Percentiles rank a stretch among this genome's conserved stretches.
Conservation (phyloP, 352 stramenopile genomes). For the Phytopythium chamaehyphon region DNA sequence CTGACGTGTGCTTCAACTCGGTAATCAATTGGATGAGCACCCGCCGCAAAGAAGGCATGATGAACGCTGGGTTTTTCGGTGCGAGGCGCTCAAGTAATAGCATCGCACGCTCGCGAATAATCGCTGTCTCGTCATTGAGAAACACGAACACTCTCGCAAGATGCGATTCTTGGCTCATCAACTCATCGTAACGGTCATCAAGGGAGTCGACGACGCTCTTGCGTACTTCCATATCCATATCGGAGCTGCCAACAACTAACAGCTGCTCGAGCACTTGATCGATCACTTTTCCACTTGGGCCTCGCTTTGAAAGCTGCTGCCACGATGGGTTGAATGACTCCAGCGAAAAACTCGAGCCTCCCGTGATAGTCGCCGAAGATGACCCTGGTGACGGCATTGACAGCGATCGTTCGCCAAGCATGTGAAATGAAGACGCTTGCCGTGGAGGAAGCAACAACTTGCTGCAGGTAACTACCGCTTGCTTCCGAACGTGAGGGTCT, state of each 20-base stretch:
- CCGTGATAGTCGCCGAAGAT: conserved; percentile 3
- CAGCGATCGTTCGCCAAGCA: conserved; percentile 10
- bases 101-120: conserved; percentile 90
- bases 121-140: conserved; percentile 90
- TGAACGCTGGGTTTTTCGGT: conserved; percentile 92
- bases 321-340: conserved; percentile 17
- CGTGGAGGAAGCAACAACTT: conserved; percentile 59
- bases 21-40: conserved; percentile 95
- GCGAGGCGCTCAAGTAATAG: conserved; percentile 93
- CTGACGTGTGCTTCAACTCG: conserved; percentile 92
- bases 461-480: conserved; percentile 83
- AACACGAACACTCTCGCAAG: conserved; percentile 93
- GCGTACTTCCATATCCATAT: conserved; percentile 89
- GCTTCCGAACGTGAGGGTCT: conserved; percentile 87
- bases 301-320: conserved; percentile 68
- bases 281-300: conserved; percentile 86
- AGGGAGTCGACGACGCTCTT: conserved; percentile 93
- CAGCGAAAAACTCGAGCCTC: neutral
- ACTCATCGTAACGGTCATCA: conserved; percentile 90
- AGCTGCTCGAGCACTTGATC: conserved; percentile 93
- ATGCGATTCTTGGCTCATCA: conserved; percentile 92
- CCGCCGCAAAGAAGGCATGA: conserved; percentile 92
- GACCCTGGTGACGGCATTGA: conserved; percentile 8
- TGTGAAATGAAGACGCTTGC: conserved; percentile 11
- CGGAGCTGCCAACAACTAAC: conserved; percentile 90